phyloP scores from a whole-genome alignment of 2,329 filamentous ascomycete genomes.

The Cytospora piceae region DNA sequence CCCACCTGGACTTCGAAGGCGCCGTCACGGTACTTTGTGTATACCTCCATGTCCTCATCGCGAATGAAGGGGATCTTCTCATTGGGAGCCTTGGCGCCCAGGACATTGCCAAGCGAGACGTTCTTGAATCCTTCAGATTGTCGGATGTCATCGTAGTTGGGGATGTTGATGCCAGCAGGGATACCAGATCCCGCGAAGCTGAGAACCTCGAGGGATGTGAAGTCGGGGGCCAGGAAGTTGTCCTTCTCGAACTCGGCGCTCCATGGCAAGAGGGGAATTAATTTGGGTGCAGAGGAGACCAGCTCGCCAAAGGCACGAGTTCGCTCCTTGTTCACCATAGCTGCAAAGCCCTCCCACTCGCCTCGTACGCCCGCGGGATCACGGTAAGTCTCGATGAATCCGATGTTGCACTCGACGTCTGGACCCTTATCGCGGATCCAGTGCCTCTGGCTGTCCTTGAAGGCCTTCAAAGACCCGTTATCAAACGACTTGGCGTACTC shows the following conservation, averaged over 20 bases:
- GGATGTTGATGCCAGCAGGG: conserved; percentile 70
- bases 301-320: conserved; percentile 86
- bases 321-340: conserved; percentile 85
- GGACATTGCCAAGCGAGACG: conserved; percentile 88
- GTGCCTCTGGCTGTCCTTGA: conserved; percentile 77
- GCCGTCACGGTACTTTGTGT: conserved; percentile 79
- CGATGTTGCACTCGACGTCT: conserved; percentile 78
- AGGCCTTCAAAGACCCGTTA: conserved; percentile 73
- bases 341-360: conserved; percentile 86
- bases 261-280: conserved; percentile 93
- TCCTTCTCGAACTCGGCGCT: conserved; percentile 89
- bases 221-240: conserved; percentile 92
- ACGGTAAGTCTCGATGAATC: conserved; percentile 84
- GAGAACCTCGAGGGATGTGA: conserved; percentile 90
- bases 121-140: conserved; percentile 91
- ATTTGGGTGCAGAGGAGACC: conserved; percentile 76
- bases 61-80: conserved; percentile 92
- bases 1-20: conserved; percentile 96
- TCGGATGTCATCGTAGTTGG: conserved; percentile 76
- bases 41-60: conserved; percentile 75
- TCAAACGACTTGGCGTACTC: conserved; percentile 77
- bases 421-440: conserved; percentile 87
- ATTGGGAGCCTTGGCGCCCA: conserved; percentile 87
- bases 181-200: conserved; percentile 75
- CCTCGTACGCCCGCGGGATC: conserved; percentile 80